A percentile compares a stretch with the other conserved stretches of the same genome.
These are phyloP conservation scores for Magnusiomyces sp. DNA, from an alignment of 1,139 yeast genomes.

Conservation along the genomic window DNA sequence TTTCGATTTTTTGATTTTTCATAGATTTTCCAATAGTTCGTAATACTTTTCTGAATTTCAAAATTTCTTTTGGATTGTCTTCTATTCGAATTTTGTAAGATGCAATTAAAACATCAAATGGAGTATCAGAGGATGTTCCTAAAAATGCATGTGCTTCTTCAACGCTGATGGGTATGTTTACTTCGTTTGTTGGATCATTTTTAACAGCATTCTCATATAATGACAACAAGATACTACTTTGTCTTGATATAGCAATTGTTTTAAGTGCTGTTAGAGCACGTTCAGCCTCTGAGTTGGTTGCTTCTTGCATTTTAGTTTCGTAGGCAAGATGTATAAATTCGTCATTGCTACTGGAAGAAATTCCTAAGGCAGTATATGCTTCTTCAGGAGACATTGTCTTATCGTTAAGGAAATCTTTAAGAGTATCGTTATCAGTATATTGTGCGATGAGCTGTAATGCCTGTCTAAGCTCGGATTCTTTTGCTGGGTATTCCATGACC, in stretches of 20 bases:
- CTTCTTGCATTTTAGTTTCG: slow-evolving; percentile 11
- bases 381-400: slow-evolving; percentile 49
- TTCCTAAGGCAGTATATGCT: slow-evolving; percentile 38
- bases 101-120: slow-evolving; percentile 15
- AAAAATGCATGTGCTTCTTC: slow-evolving; percentile 11
- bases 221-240: slow-evolving; percentile 37
- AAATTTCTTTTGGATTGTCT: slow-evolving; percentile 27
- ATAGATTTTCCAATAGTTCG: slow-evolving; percentile 28
- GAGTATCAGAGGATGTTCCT: background rate
- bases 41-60: slow-evolving; percentile 30
- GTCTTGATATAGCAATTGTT: slow-evolving; percentile 47
- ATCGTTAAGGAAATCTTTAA: slow-evolving; percentile 41
- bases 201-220: slow-evolving; percentile 23
- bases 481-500: slow-evolving; percentile 14
- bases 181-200: slow-evolving; percentile 33
- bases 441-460: slow-evolving; percentile 22
- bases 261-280: slow-evolving; percentile 37
- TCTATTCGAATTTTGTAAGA: slow-evolving; percentile 27
- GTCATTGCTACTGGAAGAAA: slow-evolving; percentile 8
- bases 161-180: slow-evolving; percentile 51
- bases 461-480: slow-evolving; percentile 14
- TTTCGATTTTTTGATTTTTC: slow-evolving; percentile 21
- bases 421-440: slow-evolving; percentile 31
- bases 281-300: background rate
- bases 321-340: slow-evolving; percentile 13